Base-by-base conservation (phyloP, 148 eudicot genomes). In the Polygonum aviculare region DNA sequence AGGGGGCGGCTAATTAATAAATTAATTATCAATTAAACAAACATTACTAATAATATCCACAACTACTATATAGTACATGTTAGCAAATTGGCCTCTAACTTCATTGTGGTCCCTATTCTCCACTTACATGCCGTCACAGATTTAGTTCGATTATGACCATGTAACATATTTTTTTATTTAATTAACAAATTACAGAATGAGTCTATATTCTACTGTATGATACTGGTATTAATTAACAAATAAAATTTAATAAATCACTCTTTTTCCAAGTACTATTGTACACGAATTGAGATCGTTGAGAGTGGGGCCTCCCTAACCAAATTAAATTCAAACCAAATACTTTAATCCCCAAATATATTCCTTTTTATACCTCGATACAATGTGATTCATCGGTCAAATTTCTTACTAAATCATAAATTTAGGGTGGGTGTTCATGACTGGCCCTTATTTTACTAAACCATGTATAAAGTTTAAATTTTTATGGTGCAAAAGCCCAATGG, bases 401-500 rank as follows among this genome's bases (percentile, higher is more conserved):
- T 26, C 31, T 26, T 26, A 26, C 31, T 26, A 26, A 26, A 26
- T 47, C 47, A 19, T 45, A 14, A 44, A 63, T 22, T 16, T 62
- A 63, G 41, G 40, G 9, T 12, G 50, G 57, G 60, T 60, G 19
- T 19, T 57, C 0, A 0, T 22, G 39, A 21, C 15, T 8, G 26
- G 54, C 22, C 21, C 63, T 45, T 31, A 0, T 76, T 76, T 52
- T 44, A 7, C 47, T 7, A 44, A 6, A 44, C 47, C 9, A 26
- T 26, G 0, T 26, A 26, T 48, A 44, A 76, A 76, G 16, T 60
- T 5, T 49, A 15, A 54, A 76, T 38, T 45, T 26, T 14, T 44
- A 52, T 19, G 44, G 72, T 76, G 78, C 78, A 26, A 41, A 19
- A 59, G 21, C 78, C 21, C 72, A 76, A 63, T 76, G 73, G 59